Conservation (phyloP, 164 flowering plant genomes). For the Umbilicus rupestris region DNA sequence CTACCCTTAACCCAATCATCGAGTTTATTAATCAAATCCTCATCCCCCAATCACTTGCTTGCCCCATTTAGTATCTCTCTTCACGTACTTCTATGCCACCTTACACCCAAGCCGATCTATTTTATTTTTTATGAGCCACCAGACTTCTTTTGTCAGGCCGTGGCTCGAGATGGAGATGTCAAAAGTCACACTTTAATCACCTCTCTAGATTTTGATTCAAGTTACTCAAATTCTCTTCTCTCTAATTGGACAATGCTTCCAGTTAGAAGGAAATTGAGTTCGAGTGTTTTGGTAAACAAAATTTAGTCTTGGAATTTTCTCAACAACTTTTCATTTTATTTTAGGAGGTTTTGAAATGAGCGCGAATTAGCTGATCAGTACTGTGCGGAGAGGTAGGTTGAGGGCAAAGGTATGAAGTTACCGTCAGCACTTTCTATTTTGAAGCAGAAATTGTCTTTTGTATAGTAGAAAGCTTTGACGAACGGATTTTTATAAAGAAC, state of each 20-base stretch:
- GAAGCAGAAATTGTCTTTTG: too few relatives aligned
- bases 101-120: not conserved
- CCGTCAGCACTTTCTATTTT: too few relatives aligned
- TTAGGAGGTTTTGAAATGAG: too few relatives aligned
- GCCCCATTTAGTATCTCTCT: slow-evolving; percentile 1
- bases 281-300: too few relatives aligned
- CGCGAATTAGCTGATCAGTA: too few relatives aligned
- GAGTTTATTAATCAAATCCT: not conserved
- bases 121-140: not conserved
- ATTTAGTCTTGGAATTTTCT: too few relatives aligned
- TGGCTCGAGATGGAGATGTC: not conserved
- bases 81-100: slow-evolving; percentile 1
- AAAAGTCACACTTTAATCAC: not conserved
- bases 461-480: too few relatives aligned
- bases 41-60: slow-evolving; percentile 3
- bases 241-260: not conserved
- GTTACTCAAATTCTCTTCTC: not conserved
- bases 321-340: too few relatives aligned
- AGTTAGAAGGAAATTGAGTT: too few relatives aligned
- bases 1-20: not conserved
- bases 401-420: too few relatives aligned
- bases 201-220: not conserved
- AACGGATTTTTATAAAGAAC: too few relatives aligned
- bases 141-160: not conserved
- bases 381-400: too few relatives aligned